Evolutionary conservation across 495 filamentous ascomycete species (phyloP).

Genomic region (Penicillium malachiteum): DNA sequence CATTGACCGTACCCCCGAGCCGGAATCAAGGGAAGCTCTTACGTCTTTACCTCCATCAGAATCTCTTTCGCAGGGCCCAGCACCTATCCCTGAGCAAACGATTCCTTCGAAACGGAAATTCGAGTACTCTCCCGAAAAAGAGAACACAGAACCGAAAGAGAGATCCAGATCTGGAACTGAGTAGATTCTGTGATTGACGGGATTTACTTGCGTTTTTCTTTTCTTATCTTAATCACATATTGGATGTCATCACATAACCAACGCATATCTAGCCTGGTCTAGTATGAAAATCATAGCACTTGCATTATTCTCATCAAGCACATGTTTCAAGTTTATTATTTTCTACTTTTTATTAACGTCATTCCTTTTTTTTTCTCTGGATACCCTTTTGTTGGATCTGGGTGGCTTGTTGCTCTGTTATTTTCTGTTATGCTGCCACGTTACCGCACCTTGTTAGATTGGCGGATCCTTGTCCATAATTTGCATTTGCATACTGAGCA

Average conservation of each 20-base stretch:
- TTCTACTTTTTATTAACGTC: background rate
- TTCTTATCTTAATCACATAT: no score
- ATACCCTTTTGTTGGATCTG: conserved; percentile 18
- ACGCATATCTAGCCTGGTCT: background rate
- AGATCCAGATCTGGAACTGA: conserved; percentile 5
- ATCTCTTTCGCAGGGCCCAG: conserved; percentile 18
- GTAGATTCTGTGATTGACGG: no score
- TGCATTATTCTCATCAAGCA: background rate
- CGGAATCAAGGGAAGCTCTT: conserved; percentile 26
- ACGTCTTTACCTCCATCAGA: conserved; percentile 20
- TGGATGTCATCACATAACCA: no score
- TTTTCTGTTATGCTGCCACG: background rate
- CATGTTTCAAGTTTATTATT: conserved; percentile 3
- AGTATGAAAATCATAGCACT: background rate
- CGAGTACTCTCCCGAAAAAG: conserved; percentile 30
- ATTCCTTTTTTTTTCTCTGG: conserved; percentile 11
- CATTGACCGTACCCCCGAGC: conserved; percentile 41
- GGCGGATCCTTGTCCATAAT: conserved; percentile 15
- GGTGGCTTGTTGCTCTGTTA: conserved; percentile 3
- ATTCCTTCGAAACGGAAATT: conserved; percentile 28
- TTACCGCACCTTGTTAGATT: conserved; percentile 6
- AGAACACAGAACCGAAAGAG: conserved; percentile 31
- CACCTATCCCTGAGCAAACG: conserved; percentile 21
- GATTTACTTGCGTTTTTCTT: no score
- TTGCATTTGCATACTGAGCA: conserved; percentile 17